Evolutionary conservation across 441 rosid species (phyloP).

Genomic region (Erodium chrysanthum): DNA sequence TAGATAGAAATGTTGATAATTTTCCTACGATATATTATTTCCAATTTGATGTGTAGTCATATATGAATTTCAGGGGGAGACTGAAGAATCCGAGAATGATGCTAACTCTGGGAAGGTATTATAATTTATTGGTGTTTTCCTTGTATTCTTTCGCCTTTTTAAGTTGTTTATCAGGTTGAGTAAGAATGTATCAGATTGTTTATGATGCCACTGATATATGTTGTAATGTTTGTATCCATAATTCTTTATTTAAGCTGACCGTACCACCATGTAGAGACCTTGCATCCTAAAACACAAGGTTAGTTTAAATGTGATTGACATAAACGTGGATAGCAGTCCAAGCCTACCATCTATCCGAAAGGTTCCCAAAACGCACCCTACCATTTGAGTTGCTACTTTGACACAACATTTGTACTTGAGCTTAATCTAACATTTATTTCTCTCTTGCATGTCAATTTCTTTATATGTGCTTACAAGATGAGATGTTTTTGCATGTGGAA

Average conservation of each 20-base stretch:
- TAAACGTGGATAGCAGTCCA: background rate
- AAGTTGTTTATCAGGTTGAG: background rate
- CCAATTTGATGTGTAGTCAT: conserved; percentile 10
- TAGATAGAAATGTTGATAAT: conserved; percentile 13
- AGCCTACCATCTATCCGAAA: background rate
- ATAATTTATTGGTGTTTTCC: background rate
- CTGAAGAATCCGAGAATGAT: conserved; percentile 65
- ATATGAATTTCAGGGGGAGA: conserved; percentile 66
- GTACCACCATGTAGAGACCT: background rate
- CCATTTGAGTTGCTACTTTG: background rate
- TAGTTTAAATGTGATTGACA: background rate
- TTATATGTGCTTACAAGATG: background rate
- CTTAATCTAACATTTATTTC: background rate
- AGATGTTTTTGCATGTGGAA: conserved; percentile 2
- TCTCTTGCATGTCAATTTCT: background rate
- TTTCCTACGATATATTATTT: conserved; percentile 7
- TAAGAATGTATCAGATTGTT: background rate
- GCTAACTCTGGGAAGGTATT: conserved; percentile 53
- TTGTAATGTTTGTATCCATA: background rate
- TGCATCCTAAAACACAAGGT: background rate
- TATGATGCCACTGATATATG: background rate
- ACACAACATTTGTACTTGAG: background rate
- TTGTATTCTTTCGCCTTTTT: background rate
- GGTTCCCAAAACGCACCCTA: background rate
- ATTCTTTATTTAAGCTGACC: background rate